Percentiles rank a stretch among this genome's conserved stretches.
These are phyloP conservation scores for Solanum microdontum DNA, from an alignment of 257 asterid genomes.

Conservation along the genomic window DNA sequence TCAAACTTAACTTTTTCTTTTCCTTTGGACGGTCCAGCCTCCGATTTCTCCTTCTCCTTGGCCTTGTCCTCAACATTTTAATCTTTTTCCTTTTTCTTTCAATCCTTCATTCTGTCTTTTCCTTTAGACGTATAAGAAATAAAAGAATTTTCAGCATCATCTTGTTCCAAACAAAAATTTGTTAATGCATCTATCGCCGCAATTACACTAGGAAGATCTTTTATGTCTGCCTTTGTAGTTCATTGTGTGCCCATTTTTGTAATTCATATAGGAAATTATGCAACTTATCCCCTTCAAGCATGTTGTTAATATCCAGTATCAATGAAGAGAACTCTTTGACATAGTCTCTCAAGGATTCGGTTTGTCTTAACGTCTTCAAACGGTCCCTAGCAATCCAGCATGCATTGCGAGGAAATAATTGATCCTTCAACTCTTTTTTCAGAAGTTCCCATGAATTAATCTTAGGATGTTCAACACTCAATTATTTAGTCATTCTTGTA, in stretches of 20 bases:
- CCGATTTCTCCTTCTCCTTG: too few relatives aligned
- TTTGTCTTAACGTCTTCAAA: neutral
- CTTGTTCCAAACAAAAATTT: neutral
- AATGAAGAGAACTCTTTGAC: neutral
- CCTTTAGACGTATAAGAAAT: neutral
- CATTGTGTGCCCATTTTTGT: neutral
- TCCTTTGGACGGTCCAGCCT: neutral
- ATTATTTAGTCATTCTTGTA: too few relatives aligned
- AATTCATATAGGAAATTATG: neutral
- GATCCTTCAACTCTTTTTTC: neutral
- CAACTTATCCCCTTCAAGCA: neutral
- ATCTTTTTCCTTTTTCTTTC: too few relatives aligned
- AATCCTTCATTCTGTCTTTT: neutral
- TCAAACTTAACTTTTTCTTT: too few relatives aligned
- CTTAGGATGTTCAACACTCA: neutral
- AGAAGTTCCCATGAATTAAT: neutral
- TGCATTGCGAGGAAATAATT: neutral
- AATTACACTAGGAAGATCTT: neutral
- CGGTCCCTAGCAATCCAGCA: neutral
- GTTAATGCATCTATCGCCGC: neutral
- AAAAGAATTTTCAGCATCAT: too few relatives aligned
- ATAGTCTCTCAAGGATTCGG: neutral
- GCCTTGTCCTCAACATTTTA: neutral
- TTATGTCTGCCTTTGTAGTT: neutral
- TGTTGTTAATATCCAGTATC: neutral